phyloP scores from a whole-genome alignment of 2,329 filamentous ascomycete genomes.

The Ophiostoma perfectum region DNA sequence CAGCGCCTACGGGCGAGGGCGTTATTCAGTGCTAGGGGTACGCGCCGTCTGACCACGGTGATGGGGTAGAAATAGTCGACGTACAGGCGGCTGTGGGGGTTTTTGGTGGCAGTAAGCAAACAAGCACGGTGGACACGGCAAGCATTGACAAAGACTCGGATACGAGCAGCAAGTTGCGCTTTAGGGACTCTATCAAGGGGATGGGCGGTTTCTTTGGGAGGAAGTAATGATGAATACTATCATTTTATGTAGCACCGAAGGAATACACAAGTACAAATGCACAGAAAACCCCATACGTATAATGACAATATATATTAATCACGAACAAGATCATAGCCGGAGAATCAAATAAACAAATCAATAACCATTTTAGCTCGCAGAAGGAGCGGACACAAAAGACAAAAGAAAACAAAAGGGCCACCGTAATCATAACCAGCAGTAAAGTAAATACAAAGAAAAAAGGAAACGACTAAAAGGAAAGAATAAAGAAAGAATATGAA shows the following conservation, averaged over 20 bases:
- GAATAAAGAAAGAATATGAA: not conserved
- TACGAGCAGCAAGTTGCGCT: not conserved
- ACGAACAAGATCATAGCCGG: too few relatives aligned
- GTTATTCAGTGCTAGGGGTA: slow-evolving; percentile 27
- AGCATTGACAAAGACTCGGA: not conserved
- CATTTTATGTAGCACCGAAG: too few relatives aligned
- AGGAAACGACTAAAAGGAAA: not conserved
- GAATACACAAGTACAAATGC: too few relatives aligned
- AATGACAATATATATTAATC: too few relatives aligned
- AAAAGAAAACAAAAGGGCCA: not conserved
- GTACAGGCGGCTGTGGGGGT: not conserved
- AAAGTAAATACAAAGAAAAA: not conserved
- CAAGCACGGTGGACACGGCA: not conserved
- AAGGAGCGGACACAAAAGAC: not conserved
- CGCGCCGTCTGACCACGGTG: not conserved
- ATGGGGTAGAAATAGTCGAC: not conserved
- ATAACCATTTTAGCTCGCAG: not conserved
- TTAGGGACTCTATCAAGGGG: not conserved
- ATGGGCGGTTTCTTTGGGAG: not conserved
- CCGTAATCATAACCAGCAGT: not conserved
- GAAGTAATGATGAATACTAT: not conserved
- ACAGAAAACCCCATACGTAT: too few relatives aligned
- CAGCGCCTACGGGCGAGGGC: slow-evolving; percentile 47
- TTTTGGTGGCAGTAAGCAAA: not conserved
- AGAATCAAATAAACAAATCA: not conserved